A percentile compares a stretch with the other conserved stretches of the same genome.
Conservation (phyloP, 2,329 filamentous ascomycete species). For the Eutypella sp. region DNA sequence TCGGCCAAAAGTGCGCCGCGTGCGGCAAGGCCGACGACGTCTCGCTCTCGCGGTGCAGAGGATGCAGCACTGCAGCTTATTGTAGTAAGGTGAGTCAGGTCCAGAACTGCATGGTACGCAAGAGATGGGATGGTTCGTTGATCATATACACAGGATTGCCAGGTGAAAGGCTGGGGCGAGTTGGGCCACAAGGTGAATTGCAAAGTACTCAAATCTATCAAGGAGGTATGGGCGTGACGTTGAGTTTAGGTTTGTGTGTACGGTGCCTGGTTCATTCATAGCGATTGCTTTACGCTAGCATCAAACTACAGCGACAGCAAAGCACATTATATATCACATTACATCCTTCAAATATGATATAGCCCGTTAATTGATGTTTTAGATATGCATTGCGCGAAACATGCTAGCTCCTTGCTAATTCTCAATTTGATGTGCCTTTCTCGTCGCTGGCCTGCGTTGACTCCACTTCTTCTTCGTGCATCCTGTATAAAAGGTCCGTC, state of each 20-base stretch:
- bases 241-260: no score
- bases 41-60: slow-evolving; percentile 35
- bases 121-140: no score
- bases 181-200: slow-evolving; percentile 40
- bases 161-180: slow-evolving; percentile 37
- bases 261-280: no score
- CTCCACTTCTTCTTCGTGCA: neutral
- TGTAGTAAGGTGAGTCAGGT: slow-evolving; percentile 38
- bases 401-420: no score
- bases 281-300: no score
- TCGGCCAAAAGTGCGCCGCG: slow-evolving; percentile 17
- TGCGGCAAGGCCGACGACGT: slow-evolving; percentile 19
- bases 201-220: slow-evolving; percentile 36
- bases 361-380: no score
- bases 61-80: slow-evolving; percentile 39
- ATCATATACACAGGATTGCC: slow-evolving; percentile 31
- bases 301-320: no score
- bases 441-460: neutral
- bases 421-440: neutral
- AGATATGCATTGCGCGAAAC: no score
- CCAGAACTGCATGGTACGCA: no score
- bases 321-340: no score
- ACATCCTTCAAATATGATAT: no score
- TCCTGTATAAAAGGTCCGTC: slow-evolving; percentile 47
- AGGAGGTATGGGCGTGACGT: slow-evolving; percentile 29